Base-by-base conservation (phyloP, 345 rosid genomes). In the Hirschfeldia incana region DNA sequence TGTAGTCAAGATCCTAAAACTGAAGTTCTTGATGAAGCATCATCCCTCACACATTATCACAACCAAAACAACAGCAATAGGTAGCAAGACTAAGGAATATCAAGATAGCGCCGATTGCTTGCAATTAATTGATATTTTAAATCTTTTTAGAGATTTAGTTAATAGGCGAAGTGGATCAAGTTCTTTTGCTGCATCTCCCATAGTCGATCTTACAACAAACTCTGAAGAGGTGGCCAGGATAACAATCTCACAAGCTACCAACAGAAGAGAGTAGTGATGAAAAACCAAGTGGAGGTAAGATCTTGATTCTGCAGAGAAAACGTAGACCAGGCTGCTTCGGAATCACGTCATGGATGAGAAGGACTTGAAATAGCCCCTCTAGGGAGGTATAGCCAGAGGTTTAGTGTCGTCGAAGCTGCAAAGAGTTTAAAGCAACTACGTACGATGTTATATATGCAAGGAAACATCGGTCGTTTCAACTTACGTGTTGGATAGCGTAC, bases 101-200 rank as follows among this genome's bases (percentile, higher is more conserved):
- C 16, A 36, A 70, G 29, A 60, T 65, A 74, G n/a, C 3, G 1
- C 32, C 32, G 2, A 21, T 42, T 27, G 21, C 60, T 34, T 21
- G 32, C 1, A 4, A 26, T 34, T 36, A 2, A 8, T 36, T 5
- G 29, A 15, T 44, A 29, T 42, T 12, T 65, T 42, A 44, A 46
- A 27, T 29, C 57, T 49, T 49, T 13, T 28, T 2, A 1, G 29
- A 30, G 12, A 28, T 80, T 29, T 29, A 29, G 39, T 55, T 72
- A 36, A 36, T 59, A 60, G 92, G 86, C 68, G 15, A 37, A 57
- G 82, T 60, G 87, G 87, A 79, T 89, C 87, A 37, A 86, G 72
- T 82, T 84, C 84, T n/a, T 66, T 71, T 68, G 27, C 85, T 1
- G 92, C 84, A 53, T 84, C 88, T 17, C 91, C 90, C 0, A 86